phyloP scores from a whole-genome alignment of 768 basidiomycete genomes.

The Trametes villosa region DNA sequence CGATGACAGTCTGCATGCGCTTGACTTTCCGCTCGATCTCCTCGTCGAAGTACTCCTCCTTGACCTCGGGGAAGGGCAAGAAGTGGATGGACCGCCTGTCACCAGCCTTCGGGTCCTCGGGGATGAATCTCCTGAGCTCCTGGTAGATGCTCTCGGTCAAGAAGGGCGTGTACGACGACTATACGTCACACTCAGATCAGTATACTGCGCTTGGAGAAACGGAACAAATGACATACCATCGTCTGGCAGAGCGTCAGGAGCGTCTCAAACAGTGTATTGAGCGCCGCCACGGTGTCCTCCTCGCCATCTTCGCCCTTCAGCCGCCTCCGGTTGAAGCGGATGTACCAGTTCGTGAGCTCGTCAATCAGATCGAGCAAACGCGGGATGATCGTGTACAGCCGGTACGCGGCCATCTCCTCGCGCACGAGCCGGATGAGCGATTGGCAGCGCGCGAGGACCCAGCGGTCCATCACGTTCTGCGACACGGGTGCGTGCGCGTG shows the following conservation, averaged over 20 bases:
- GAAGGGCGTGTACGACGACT: constrained; percentile 99
- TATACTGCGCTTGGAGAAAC: neutral
- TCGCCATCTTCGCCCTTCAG: constrained; percentile 93
- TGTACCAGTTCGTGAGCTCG: constrained; percentile 99
- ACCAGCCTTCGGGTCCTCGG: constrained; percentile 65
- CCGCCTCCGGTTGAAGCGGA: constrained; percentile 95
- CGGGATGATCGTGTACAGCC: constrained; percentile 97
- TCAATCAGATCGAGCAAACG: constrained; percentile 89
- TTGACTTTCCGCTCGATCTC: constrained; percentile 93
- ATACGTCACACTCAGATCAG: neutral
- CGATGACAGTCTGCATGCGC: constrained; percentile 95
- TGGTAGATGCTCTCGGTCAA: constrained; percentile 97
- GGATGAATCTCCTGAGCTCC: constrained; percentile 82
- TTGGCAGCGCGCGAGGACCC: constrained; percentile 98
- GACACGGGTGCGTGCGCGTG: constrained; percentile 84
- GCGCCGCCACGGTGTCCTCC: constrained; percentile 83
- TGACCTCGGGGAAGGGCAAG: constrained; percentile 89
- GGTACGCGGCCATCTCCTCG: constrained; percentile 96
- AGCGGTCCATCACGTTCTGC: constrained; percentile 96
- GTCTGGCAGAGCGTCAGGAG: constrained; percentile 93
- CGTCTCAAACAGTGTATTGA: constrained; percentile 96
- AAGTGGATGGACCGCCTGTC: constrained; percentile 96
- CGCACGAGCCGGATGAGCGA: constrained; percentile 90
- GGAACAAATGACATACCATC: constrained; percentile 64
- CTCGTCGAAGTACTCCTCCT: constrained; percentile 92